Evolutionary conservation across 345 rosid species (phyloP), one percentile per base, ranked within the genome.

Genomic region (Eucalyptus marginata): DNA sequence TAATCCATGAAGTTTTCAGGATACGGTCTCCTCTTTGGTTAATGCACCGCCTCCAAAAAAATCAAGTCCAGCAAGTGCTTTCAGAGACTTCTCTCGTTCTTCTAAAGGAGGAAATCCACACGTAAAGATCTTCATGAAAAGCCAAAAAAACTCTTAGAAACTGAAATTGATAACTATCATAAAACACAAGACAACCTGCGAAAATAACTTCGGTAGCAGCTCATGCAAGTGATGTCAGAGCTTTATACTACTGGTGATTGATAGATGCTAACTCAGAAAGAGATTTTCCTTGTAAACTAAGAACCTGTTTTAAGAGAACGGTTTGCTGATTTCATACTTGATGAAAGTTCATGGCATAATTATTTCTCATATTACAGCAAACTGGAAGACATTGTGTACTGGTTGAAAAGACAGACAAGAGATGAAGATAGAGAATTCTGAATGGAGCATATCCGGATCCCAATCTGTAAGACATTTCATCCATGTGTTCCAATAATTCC

Each of bases 41-140:
- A 93, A 91, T 88, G 88, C 87, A 86, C 99, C 99, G 52, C 97
- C 90, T 62, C 99, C 99, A 62, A 97, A 98, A 94, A 97, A 95
- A 94, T 97, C 98, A 87, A 93, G 93, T 87, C 95, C 97, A 22
- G 93, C 94, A 90, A 96, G 92, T 89, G 91, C 87, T 90, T 95
- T 96, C 80, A 93, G 91, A 89, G 99, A 96, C 91, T 94, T 95
- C 18, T 93, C 95, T 89, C 99, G 95, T 87, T 95, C 97, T 93
- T 97, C 99, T 85, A 97, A 80, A 18, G 98, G 98, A 90, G 99
- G 98, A 94, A 98, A 98, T 49, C 99, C 99, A 64, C 99, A 98
- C 5, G 98, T 95, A 87, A 91, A 90, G 89, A 98, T 97, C 99
- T 97, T 89, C 86, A 91, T 79, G 56, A 90, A 40, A 14, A 87